Evolutionary conservation across 305 asterid genomes (phyloP).

Genomic region (Petunia hybrid): DNA sequence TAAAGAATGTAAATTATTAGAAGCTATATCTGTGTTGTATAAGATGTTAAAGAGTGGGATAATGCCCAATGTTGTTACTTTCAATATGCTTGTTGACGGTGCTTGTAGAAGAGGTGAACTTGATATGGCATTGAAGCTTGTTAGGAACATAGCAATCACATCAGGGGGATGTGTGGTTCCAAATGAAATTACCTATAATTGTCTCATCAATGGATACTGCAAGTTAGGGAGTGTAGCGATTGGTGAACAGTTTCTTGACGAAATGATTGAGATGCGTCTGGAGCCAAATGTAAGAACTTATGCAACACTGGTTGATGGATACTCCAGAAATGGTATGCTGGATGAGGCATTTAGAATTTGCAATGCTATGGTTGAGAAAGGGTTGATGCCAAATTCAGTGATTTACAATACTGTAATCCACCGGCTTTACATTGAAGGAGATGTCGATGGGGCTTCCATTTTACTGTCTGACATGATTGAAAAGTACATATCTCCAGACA

Average conservation of each 20-base stretch:
- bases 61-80: constrained; percentile 60
- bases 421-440: constrained; percentile 71
- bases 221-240: constrained; percentile 56
- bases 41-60: constrained; percentile 73
- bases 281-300: constrained; percentile 72
- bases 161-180: constrained; percentile 55
- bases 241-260: constrained; percentile 56
- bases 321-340: constrained; percentile 58
- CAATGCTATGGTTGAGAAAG: constrained; percentile 59
- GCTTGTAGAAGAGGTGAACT: constrained; percentile 61
- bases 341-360: constrained; percentile 74
- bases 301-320: constrained; percentile 76
- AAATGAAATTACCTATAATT: constrained; percentile 62
- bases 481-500: constrained; percentile 53
- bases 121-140: constrained; percentile 58
- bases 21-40: constrained; percentile 69
- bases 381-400: constrained; percentile 60
- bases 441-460: constrained; percentile 57
- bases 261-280: constrained; percentile 57
- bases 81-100: constrained; percentile 78
- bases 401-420: constrained; percentile 70
- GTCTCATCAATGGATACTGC: constrained; percentile 74
- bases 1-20: constrained; percentile 57
- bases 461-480: constrained; percentile 69
- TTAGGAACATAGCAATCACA: constrained; percentile 53